Base-by-base conservation (phyloP, 2,329 filamentous ascomycete species). In the Trichoderma koningii region DNA sequence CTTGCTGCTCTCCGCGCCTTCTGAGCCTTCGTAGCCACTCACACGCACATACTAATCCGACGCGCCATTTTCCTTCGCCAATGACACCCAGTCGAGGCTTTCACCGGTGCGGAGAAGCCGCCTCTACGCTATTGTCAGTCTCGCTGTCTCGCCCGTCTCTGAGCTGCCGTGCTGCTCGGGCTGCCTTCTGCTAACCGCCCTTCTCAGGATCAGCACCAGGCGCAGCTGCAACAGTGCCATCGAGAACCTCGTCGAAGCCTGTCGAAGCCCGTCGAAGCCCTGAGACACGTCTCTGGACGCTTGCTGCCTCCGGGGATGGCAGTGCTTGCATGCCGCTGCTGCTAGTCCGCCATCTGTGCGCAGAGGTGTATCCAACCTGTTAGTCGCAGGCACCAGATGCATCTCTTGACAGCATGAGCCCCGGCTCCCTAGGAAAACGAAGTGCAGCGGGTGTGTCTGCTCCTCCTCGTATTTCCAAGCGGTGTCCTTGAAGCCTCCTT, bases 61-160 rank as follows among this genome's bases (percentile, higher is more conserved):
- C 30, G 19, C 51, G n/a, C 23, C 50, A 38, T 55, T 21, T 55
- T 26, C 41, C 50, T 47, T 63, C 17, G 26, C 60, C 60, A 63
- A 63, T 63, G 19, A 19, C 19, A 23, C 21, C 17, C 30, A 44
- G 14, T 2, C 2, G n/a, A 55, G 60, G 60, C 48, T 55, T 55
- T 63, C 60, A 63, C 60, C 60, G 60, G 50, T 63, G 60, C 50
- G 60, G 60, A 52, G 52, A 26, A 38, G 34, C 34, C 34, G 34
- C 34, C 10, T 38, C 17, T 55, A 19, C 52, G 26, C n/a, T 48
- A 47, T 63, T 14, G 60, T 63, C 60, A 55, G 26, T 41, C 30
- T 34, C 21, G 21, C 21, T 23, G 21, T 23, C 21, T 41, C 15
- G 50, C 7, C 50, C 14, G 48, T 45, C 38, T 38, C 34, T 38